Conservation (phyloP, 306 rosid species). For the Senna tora region DNA sequence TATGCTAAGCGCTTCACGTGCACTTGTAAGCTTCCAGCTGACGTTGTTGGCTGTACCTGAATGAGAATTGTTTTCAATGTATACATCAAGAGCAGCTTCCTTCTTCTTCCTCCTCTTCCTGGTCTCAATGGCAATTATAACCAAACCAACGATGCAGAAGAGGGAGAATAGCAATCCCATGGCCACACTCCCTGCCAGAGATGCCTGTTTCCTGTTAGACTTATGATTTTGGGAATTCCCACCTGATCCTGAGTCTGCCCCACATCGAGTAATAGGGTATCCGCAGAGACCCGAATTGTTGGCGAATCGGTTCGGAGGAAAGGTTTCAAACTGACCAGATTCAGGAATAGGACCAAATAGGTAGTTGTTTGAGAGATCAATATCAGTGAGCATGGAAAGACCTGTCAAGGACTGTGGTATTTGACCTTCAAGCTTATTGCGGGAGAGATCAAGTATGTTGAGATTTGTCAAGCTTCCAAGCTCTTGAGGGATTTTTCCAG, state of each 20-base stretch:
- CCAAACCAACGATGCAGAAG: slow-evolving; percentile 78
- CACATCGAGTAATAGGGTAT: slow-evolving; percentile 70
- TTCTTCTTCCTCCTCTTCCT: slow-evolving; percentile 82
- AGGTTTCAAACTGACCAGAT: slow-evolving; percentile 76
- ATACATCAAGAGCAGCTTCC: slow-evolving; percentile 65
- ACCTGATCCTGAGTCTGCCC: slow-evolving; percentile 11
- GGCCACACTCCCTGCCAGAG: slow-evolving; percentile 84
- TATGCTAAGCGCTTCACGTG: slow-evolving; percentile 87
- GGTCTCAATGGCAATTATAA: slow-evolving; percentile 70
- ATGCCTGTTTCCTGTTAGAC: slow-evolving; percentile 70
- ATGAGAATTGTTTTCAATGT: slow-evolving; percentile 60
- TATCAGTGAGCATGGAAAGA: slow-evolving; percentile 69
- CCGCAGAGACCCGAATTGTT: slow-evolving; percentile 94
- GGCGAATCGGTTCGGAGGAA: slow-evolving; percentile 53
- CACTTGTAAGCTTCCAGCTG: slow-evolving; percentile 75
- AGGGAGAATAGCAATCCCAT: slow-evolving; percentile 86
- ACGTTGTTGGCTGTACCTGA: slow-evolving; percentile 57
- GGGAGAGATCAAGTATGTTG: slow-evolving; percentile 89
- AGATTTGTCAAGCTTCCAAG: slow-evolving; percentile 62
- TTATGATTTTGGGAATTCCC: slow-evolving; percentile 46
- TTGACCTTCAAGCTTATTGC: slow-evolving; percentile 64
- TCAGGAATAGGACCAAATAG: slow-evolving; percentile 74
- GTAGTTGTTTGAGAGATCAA: slow-evolving; percentile 73
- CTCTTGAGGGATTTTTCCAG: slow-evolving; percentile 81
- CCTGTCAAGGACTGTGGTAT: slow-evolving; percentile 67